phyloP scores from a whole-genome alignment of 352 stramenopile genomes.

The Phytophthora pisi region DNA sequence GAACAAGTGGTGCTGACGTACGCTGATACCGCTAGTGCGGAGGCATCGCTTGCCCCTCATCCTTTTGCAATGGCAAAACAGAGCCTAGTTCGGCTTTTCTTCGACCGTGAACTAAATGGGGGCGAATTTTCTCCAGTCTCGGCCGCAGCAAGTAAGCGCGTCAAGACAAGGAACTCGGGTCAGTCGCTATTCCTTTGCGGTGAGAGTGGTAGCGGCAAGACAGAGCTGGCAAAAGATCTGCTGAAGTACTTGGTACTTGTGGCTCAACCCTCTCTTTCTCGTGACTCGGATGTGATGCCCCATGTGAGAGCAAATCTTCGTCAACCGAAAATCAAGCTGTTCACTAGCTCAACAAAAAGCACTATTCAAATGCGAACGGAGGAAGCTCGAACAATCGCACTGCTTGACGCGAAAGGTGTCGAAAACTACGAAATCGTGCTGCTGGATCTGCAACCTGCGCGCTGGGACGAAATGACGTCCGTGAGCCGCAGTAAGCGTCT shows the following conservation, averaged over 20 bases:
- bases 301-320: background rate
- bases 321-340: slow-evolving; percentile 59
- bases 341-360: slow-evolving; percentile 85
- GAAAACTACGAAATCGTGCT: slow-evolving; percentile 73
- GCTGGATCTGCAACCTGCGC: slow-evolving; percentile 65
- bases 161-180: background rate
- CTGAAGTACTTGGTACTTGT: slow-evolving; percentile 79
- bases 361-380: slow-evolving; percentile 85
- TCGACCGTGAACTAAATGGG: slow-evolving; percentile 16
- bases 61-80: slow-evolving; percentile 81
- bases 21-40: slow-evolving; percentile 47
- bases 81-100: slow-evolving; percentile 54
- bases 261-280: slow-evolving; percentile 44
- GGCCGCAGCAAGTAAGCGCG: slow-evolving; percentile 9
- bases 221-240: slow-evolving; percentile 76
- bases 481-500: slow-evolving; percentile 76
- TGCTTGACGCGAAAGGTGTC: slow-evolving; percentile 75
- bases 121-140: background rate
- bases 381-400: slow-evolving; percentile 69
- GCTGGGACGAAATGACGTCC: slow-evolving; percentile 69
- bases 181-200: slow-evolving; percentile 61
- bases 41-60: slow-evolving; percentile 55
- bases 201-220: slow-evolving; percentile 81
- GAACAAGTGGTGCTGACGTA: slow-evolving; percentile 79
- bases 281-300: background rate